A percentile compares a stretch with the other conserved stretches of the same genome.
Evolutionary conservation across 768 basidiomycete species (phyloP).

Genomic region (Serendipita vermifera): DNA sequence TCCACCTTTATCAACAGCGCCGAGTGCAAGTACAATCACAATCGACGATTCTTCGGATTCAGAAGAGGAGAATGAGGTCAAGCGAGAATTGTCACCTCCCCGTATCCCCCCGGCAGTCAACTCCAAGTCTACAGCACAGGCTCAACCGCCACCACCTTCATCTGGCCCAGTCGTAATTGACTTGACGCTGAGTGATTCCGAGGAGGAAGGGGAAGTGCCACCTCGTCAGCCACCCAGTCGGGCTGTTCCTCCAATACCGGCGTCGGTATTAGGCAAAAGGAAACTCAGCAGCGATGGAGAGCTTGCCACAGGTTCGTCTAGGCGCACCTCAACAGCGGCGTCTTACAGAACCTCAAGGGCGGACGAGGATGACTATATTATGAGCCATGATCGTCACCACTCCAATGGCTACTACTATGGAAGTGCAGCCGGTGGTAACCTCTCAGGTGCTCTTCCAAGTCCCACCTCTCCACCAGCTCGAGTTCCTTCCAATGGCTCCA

Average conservation of each 20-base stretch:
- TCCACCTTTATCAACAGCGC: conserved; percentile 33
- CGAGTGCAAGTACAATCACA: conserved; percentile 43
- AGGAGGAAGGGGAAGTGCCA: conserved; percentile 44
- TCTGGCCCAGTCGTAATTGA: conserved; percentile 58
- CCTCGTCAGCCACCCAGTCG: conserved; percentile 18
- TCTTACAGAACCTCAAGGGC: background rate
- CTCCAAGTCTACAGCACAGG: background rate
- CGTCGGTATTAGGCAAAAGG: background rate
- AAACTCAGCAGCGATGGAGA: conserved; percentile 6
- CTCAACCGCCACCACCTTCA: conserved; percentile 15
- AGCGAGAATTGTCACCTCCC: conserved; percentile 60
- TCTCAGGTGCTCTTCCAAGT: background rate
- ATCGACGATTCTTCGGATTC: conserved; percentile 57
- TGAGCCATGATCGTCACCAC: background rate
- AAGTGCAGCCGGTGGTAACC: too few relatives aligned
- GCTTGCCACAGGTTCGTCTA: background rate
- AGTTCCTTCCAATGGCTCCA: background rate
- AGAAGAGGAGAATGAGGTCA: conserved; percentile 63
- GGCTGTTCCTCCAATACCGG: background rate
- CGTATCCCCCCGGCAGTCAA: conserved; percentile 21
- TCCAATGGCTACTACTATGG: background rate
- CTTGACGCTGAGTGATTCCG: conserved; percentile 58
- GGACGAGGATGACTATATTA: background rate
- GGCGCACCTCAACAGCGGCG: background rate
- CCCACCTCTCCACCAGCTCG: background rate